Conservation (phyloP, 2,329 filamentous ascomycete species). For the Ophiostoma quercus region DNA sequence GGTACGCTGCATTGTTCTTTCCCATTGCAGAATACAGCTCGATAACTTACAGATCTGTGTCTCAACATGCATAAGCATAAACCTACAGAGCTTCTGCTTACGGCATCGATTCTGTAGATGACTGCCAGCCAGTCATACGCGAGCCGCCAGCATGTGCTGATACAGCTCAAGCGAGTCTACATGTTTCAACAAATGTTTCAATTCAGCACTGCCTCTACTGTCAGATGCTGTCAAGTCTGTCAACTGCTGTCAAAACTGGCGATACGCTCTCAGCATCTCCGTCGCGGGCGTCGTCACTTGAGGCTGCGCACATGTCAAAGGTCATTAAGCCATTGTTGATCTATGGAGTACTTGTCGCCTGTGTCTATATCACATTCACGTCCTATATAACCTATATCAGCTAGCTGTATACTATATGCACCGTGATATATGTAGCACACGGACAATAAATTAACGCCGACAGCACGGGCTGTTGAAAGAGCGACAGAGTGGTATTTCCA, state of each 20-base stretch:
- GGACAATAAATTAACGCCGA: background rate
- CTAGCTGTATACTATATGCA: background rate
- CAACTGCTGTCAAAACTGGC: background rate
- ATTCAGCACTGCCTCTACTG: background rate
- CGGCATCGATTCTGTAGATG: background rate
- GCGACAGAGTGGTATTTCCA: background rate
- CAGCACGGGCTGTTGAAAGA: background rate
- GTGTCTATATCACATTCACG: background rate
- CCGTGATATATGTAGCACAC: background rate
- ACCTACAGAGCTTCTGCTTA: background rate
- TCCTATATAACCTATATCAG: background rate
- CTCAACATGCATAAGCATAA: constrained; percentile 1
- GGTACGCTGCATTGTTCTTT: background rate
- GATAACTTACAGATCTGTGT: background rate
- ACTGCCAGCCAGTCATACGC: constrained; percentile 1
- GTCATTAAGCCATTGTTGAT: background rate
- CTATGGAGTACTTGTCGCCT: no score
- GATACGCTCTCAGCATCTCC: background rate
- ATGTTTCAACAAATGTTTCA: background rate
- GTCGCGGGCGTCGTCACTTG: background rate
- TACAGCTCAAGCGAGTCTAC: background rate
- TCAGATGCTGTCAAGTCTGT: no score
- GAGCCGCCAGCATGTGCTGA: background rate
- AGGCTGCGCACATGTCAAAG: background rate
- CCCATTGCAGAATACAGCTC: background rate